Base-by-base conservation (phyloP, 1,284 basidiomycete genomes). In the Malassezia sp. region DNA sequence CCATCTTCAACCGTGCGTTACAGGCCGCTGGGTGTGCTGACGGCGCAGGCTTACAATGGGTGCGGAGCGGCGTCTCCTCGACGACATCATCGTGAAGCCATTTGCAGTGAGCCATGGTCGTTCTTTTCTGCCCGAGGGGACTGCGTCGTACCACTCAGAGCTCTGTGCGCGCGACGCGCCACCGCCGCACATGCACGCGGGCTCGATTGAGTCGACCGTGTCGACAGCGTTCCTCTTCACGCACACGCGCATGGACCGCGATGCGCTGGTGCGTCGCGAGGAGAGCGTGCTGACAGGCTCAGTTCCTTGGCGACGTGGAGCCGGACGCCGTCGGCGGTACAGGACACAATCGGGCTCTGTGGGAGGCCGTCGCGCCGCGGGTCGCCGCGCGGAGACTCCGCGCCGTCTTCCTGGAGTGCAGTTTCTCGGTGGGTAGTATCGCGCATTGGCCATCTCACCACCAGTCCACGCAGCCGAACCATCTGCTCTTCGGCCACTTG, bases 291-390 rank as follows among this genome's bases (percentile, higher is more conserved):
- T 28, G 8, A 28, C 27, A 28, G n/a, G n/a, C n/a, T n/a, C 27
- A 28, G 27, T 66, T 68, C 49, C 57, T 68, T 38, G 65, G 65
- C 24, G 65, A 68, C 45, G 65, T 67, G 3, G 65, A 67, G 40
- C 62, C 64, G 2, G 64, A 67, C 42, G 52, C 54, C 30, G 49
- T 67, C 5, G 57, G 57, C 5, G 53, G 52, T 20, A 43, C 43
- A 9, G 58, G 53, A n/a, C 43, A 55, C 21, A 67, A 67, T 32
- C 36, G 45, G 14, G 45, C 44, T 12, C 55, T 67, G 3, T 67
- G 65, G 65, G 41, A 45, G n/a, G 53, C 60, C 21, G 60, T 63
- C 1, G 63, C 63, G 3, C 42, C 49, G 15, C 51, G 56, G 4
- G 60, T 61, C 29, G 59, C 54, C 12, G 49, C 58, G 12, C 55